Evolutionary conservation across 169 alveolate genomes (phyloP), one percentile per base, ranked within the genome.

Genomic region (Cryptosporidium andersoni): DNA sequence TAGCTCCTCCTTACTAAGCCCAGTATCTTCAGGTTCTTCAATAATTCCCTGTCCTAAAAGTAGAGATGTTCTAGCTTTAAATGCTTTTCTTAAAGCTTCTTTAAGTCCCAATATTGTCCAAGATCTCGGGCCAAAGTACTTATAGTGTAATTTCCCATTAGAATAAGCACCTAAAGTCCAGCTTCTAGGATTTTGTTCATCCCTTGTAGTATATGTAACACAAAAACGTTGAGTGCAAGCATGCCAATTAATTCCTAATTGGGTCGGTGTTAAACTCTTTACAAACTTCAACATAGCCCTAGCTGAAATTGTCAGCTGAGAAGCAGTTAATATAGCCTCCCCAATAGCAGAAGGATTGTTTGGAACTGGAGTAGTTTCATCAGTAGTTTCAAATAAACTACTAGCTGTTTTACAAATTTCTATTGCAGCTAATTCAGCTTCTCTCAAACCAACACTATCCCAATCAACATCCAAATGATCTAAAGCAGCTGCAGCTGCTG

Each of bases 151-250:
- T 34, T 74, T 74, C 9, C 85, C 85, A 37, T 74, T 74, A 2
- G 85, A 74, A 55, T 74, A 74, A 11, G 85, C 85, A 56, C 85
- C 85, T 9, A 74, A 48, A 43, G 85, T 74, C 85, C 85, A 74
- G 16, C 85, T 74, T 7, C 67, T 52, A 8, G 85, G 85, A 43
- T 74, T 74, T 42, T 74, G 85, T 43, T 74, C 85, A 53, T 74
- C 85, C 43, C 85, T 74, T 14, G 85, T 74, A 37, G 85, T 74
- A 39, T 74, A 74, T 3, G 85, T 74, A 37, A 74, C 85, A 45
- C 85, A 74, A 48, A 74, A 74, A 16, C 85, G 55, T 60, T 74
- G 85, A 34, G 85, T 74, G 39, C 85, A 74, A 0, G 85, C 85
- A 11, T 74, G 85, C 85, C 85, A 74, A 16, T 74, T 74, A 12